Percentiles rank a stretch among this genome's conserved stretches.
These are phyloP conservation scores for Ceratocystis lukuohia DNA, from an alignment of 2,329 filamentous ascomycete genomes.

Conservation along the genomic window DNA sequence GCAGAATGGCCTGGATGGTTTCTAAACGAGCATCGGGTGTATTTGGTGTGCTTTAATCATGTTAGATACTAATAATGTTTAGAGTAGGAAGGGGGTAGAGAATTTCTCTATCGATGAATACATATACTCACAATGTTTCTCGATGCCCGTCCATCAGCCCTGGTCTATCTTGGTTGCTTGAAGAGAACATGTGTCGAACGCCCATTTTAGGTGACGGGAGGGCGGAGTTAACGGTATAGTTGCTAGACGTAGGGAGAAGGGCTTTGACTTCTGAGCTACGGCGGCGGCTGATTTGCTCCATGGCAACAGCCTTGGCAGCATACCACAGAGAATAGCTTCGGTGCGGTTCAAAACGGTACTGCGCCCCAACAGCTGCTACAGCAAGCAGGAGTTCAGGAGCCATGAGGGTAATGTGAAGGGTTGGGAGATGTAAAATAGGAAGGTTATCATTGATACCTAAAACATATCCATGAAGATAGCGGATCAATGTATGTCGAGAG, in stretches of 20 bases:
- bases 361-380: constrained; percentile 52
- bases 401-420: constrained; percentile 48
- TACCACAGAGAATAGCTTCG: constrained; percentile 49
- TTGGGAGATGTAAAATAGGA: constrained; percentile 53
- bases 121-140: constrained; percentile 41
- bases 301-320: constrained; percentile 43
- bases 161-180: constrained; percentile 43
- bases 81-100: too few species aligned
- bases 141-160: constrained; percentile 45
- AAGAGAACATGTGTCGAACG: constrained; percentile 45
- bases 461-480: constrained; percentile 58
- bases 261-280: constrained; percentile 45
- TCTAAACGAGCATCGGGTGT: constrained; percentile 47
- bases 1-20: constrained; percentile 49
- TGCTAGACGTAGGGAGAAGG: constrained; percentile 41
- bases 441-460: constrained; percentile 49
- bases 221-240: constrained; percentile 48
- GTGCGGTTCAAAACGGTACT: constrained; percentile 50
- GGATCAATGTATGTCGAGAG: constrained; percentile 52
- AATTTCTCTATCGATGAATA: neutral
- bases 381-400: constrained; percentile 55
- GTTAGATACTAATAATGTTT: too few species aligned
- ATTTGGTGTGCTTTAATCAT: constrained; percentile 38
- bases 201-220: constrained; percentile 44
- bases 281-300: constrained; percentile 45